Evolutionary conservation across 306 rosid species (phyloP), one percentile per base, ranked within the genome.

Genomic region (Elaeagnus macrophylla): DNA sequence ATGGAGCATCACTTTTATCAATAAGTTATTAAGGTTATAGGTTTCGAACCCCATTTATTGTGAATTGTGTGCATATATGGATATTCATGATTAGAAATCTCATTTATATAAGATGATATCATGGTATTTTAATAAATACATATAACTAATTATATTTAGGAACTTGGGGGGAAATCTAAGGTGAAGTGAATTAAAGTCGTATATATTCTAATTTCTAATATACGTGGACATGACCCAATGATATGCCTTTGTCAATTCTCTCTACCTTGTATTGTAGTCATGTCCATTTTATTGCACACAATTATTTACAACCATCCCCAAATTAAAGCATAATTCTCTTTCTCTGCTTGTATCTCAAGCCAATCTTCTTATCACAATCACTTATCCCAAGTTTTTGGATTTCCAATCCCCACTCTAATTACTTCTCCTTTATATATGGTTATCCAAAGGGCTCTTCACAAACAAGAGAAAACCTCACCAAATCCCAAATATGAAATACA

Each of bases 261-360:
- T 74, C 75, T 69, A 39, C 74, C 79, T 66, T 62, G 68, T n/a
- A n/a, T 25, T 42, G 53, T 25, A 25, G 76, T 79, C 74, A 60
- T 64, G 76, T 66, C 25, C 78, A 72, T 85, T 75, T 86, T 18
- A 71, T 60, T 57, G 75, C 71, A 70, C 63, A 63, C 67, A 37
- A 40, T 41, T 45, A 53, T 25, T 25, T 25, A 65, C 57, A 65
- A 69, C 62, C 68, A 61, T 44, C 57, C 60, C 37, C 35, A 53
- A 45, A n/a, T n/a, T n/a, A n/a, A 70, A 54, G 86, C 75, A 70
- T 75, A 68, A 75, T 79, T 80, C 90, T 72, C 67, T 70, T 42
- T 7, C n/a, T 36, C 61, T 38, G 87, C 81, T 82, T 86, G 75
- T 67, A 17, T 61, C 58, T 64, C 46, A 86, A 86, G 95, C 81